These are phyloP conservation scores for Isoetes taiwanensis DNA, from an alignment of 75 land plant species.

Conservation along the genomic window DNA sequence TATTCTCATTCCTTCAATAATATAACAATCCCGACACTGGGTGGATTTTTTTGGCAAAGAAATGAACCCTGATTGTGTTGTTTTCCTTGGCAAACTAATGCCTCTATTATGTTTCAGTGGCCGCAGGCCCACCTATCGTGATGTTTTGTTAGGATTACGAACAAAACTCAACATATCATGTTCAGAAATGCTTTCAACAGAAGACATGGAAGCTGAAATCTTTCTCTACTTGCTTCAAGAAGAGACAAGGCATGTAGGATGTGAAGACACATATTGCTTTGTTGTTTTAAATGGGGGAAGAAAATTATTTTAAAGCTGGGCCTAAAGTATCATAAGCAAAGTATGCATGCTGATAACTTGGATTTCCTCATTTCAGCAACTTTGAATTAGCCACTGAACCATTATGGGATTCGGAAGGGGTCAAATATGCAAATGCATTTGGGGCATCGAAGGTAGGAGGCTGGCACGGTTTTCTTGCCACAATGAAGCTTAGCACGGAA, in stretches of 20 bases:
- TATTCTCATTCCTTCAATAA: no score
- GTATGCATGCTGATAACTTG: background rate
- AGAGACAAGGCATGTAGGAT: conserved; percentile 36
- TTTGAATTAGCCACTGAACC: background rate
- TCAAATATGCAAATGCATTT: no score
- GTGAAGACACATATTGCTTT: background rate
- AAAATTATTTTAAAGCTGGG: background rate
- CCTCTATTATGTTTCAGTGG: conserved; percentile 38
- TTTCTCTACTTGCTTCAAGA: conserved; percentile 70
- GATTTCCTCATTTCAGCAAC: background rate
- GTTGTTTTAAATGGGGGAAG: background rate
- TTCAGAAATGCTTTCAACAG: conserved; percentile 72
- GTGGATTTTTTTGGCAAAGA: no score
- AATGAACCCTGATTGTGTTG: no score
- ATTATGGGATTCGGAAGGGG: no score
- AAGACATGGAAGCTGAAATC: conserved; percentile 82
- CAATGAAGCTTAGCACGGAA: no score
- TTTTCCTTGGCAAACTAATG: no score
- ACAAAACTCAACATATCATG: conserved; percentile 68
- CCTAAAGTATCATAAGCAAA: background rate
- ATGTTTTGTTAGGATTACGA: conserved; percentile 60
- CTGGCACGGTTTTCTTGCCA: no score
- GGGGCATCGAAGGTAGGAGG: no score
- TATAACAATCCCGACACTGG: no score
- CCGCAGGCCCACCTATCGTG: conserved; percentile 82